A percentile compares a stretch with the other conserved stretches of the same genome.
Conservation (phyloP, 768 basidiomycete species). For the Cantharellus anzutake region DNA sequence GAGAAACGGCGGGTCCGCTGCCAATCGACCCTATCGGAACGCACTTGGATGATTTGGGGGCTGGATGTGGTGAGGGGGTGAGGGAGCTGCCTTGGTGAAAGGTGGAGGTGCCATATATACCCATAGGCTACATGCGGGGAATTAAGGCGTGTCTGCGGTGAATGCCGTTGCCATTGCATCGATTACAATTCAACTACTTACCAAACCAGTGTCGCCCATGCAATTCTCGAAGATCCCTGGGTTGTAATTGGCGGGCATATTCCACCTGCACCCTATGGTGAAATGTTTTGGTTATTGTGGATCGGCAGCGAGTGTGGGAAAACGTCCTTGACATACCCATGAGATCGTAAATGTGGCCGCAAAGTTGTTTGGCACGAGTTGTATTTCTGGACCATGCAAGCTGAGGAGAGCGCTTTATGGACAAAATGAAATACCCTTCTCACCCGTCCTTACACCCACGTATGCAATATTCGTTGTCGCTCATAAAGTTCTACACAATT, state of each 20-base stretch:
- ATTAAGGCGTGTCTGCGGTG: background rate
- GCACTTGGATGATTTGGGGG: conserved; percentile 44
- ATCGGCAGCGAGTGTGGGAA: background rate
- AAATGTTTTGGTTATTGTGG: background rate
- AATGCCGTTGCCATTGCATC: background rate
- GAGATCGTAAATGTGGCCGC: conserved; percentile 25
- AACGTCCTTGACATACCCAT: conserved; percentile 14
- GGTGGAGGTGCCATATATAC: conserved; percentile 22
- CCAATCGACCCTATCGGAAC: conserved; percentile 27
- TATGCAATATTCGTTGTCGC: conserved; percentile 26
- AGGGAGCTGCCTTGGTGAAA: conserved; percentile 19
- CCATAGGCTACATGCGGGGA: conserved; percentile 16
- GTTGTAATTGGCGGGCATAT: conserved; percentile 20
- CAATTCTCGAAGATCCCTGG: conserved; percentile 24
- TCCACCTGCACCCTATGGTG: conserved; percentile 11
- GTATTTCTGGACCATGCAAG: too few species aligned
- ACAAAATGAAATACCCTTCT: conserved; percentile 2
- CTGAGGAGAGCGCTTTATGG: too few species aligned
- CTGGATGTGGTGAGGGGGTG: conserved; percentile 24
- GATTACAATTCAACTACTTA: background rate
- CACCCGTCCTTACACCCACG: conserved; percentile 19
- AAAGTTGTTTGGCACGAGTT: conserved; percentile 17
- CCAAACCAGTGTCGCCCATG: conserved; percentile 20
- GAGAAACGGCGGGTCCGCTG: background rate
- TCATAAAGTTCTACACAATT: conserved; percentile 18